Evolutionary conservation across 495 filamentous ascomycete genomes (phyloP), one percentile per base, ranked within the genome.

Genomic region (Pyrenula aspistea): DNA sequence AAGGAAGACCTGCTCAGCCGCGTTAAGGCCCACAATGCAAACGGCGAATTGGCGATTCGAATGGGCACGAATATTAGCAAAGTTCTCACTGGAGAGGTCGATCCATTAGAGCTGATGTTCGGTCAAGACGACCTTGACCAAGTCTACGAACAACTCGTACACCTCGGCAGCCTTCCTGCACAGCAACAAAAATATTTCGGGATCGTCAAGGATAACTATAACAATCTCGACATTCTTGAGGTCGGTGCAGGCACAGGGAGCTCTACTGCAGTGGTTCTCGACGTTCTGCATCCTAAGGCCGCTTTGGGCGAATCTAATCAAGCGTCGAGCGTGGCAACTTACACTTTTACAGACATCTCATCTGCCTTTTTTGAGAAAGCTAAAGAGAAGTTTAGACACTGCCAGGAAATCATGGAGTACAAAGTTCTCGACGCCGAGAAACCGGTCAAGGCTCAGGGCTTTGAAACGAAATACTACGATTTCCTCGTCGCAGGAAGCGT

Each of bases 161-260:
- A 59, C 19, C 24, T 67, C 2, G 60, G 58, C 25, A 61, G 65
- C 31, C 58, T 69, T 2, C 63, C 65, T 2, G 51, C 53, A n/a
- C 57, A 68, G 23, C 57, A 66, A 19, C n/a, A 21, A 24, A 62
- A 60, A 4, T 65, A 59, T 48, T 59, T 74, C 3, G 63, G 67
- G 19, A 55, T 60, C 11, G 57, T 73, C 1, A 61, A 66, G 0
- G 65, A 71, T 51, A 68, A 73, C 53, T 66, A 71, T 48, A 68
- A 74, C 0, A 63, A 65, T n/a, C 55, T 75, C 12, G 68, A 67
- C 0, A 63, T 79, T n/a, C 66, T 83, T 1, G 80, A 83, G 57
- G 68, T 84, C 31, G 80, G 81, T 2, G 74, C 74, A 0, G 79
- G 77, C 0, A 82, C 77, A 12, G 80, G 78, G 11, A 71, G 70